phyloP scores from a whole-genome alignment of 2,329 filamentous ascomycete species.

The Elsinoe australis region DNA sequence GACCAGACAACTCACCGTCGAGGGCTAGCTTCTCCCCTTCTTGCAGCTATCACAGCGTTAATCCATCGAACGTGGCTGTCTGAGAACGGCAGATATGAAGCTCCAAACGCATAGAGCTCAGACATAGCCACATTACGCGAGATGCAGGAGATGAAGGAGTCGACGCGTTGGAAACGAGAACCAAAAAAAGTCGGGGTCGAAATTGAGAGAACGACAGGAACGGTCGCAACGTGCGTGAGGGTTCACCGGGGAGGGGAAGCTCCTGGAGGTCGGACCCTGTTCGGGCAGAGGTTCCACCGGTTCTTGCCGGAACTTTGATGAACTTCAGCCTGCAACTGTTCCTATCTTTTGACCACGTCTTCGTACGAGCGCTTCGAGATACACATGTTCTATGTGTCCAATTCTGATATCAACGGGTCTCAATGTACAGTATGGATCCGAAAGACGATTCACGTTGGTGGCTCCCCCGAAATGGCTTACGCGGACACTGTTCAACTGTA shows the following conservation, averaged over 20 bases:
- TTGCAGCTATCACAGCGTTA: neutral
- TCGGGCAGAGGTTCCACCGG: too few relatives aligned
- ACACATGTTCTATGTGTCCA: too few relatives aligned
- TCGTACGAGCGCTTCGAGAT: too few relatives aligned
- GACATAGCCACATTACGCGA: neutral
- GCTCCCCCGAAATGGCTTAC: neutral
- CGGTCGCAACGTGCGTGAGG: too few relatives aligned
- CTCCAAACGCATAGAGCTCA: neutral
- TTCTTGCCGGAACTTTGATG: too few relatives aligned
- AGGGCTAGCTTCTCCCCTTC: neutral
- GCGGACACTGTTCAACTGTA: neutral
- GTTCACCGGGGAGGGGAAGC: too few relatives aligned
- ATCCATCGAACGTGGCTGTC: neutral
- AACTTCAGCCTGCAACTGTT: too few relatives aligned
- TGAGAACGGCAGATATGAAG: neutral
- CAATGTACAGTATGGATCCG: too few relatives aligned
- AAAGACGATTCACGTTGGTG: too few relatives aligned
- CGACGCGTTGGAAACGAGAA: neutral
- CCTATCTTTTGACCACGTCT: too few relatives aligned
- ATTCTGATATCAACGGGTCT: too few relatives aligned
- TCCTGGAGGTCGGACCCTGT: too few relatives aligned
- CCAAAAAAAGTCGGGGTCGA: neutral
- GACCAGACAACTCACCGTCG: constrained; percentile 4
- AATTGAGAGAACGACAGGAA: neutral
- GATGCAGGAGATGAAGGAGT: constrained; percentile 14